Evolutionary conservation across 2,329 filamentous ascomycete species (phyloP), one percentile per base, ranked within the genome.

Genomic region (Fusarium kyushuense): DNA sequence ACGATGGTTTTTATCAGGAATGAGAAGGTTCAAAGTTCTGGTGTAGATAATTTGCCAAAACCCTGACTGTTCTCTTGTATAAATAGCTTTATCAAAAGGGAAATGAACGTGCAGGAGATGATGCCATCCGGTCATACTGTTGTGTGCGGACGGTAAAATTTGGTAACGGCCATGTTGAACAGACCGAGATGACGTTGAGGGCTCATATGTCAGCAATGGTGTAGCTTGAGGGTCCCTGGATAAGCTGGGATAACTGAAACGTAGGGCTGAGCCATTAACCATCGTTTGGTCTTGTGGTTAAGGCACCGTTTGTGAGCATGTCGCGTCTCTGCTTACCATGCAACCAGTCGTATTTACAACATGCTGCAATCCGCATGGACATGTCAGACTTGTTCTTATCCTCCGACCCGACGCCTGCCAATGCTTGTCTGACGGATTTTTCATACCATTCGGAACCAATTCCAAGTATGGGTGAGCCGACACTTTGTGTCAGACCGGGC

Each of bases 401-500:
- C 9, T 41, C 25, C 35, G 33, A 30, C 13, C 33, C 38, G 35
- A 38, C 12, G 23, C 33, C 13, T 23, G 27, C 19, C 17, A 21
- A 48, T 36, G 25, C 21, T 47, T 14, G 30, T 19, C 19, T 23
- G 25, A 49, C 55, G 29, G 51, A 40, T 21, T 40, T 17, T 43
- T 25, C 33, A 57, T 45, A 36, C 35, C 42, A 41, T 55, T 60
- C 55, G 55, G 52, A 27, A 69, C 52, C 45, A 40, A 27, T 48
- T 27, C 36, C 49, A 52, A 41, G n/a, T 42, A 32, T 32, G 41
- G 21, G 4, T 41, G 33, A 40, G 32, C 27, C 32, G 40, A 27
- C 19, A 21, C 25, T 16, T 53, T 25, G n/a, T 45, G 54, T 65
- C 53, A 64, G 61, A 64, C 61, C 53, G 61, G 60, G 53, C 61